Evolutionary conservation across 2,329 filamentous ascomycete genomes (phyloP).

Genomic region (Phialemonium atrogriseum): DNA sequence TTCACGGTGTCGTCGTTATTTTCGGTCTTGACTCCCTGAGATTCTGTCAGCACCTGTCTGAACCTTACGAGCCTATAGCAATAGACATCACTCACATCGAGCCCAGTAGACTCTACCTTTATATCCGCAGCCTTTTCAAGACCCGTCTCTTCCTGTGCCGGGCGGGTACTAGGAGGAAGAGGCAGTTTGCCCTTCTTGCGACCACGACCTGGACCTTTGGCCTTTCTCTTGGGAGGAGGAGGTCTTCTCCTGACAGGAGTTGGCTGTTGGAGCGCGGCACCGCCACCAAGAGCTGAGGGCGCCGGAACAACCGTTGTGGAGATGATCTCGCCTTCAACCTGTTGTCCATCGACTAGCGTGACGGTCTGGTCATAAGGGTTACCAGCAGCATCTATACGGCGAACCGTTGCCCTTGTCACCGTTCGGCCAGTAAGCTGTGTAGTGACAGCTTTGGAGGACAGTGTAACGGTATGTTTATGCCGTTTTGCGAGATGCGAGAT

Average conservation of each 20-base stretch:
- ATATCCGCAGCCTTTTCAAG: slow-evolving; percentile 30
- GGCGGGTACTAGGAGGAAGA: slow-evolving; percentile 21
- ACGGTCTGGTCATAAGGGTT: slow-evolving; percentile 81
- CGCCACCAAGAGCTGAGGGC: slow-evolving; percentile 46
- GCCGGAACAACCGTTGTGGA: slow-evolving; percentile 47
- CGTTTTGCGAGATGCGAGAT: slow-evolving; percentile 52
- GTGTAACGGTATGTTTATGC: slow-evolving; percentile 51
- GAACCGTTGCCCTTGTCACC: slow-evolving; percentile 71
- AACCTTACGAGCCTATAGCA: background rate
- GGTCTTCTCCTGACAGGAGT: slow-evolving; percentile 51
- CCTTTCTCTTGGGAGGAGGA: slow-evolving; percentile 72
- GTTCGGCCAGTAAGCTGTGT: slow-evolving; percentile 41
- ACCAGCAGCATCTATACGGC: slow-evolving; percentile 67
- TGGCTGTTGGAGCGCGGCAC: slow-evolving; percentile 32
- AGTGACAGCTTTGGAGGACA: slow-evolving; percentile 43
- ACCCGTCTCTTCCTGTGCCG: slow-evolving; percentile 24
- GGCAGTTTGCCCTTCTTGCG: slow-evolving; percentile 66
- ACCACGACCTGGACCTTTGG: slow-evolving; percentile 68
- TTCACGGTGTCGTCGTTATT: slow-evolving; percentile 35
- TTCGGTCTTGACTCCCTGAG: slow-evolving; percentile 30
- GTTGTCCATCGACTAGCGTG: slow-evolving; percentile 70
- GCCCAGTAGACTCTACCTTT: slow-evolving; percentile 26
- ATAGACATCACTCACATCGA: slow-evolving; percentile 25
- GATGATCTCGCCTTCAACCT: slow-evolving; percentile 74
- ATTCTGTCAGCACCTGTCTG: slow-evolving; percentile 10